Conservation (phyloP, 1,284 basidiomycete species). For the Apiotrichum gamsii region DNA sequence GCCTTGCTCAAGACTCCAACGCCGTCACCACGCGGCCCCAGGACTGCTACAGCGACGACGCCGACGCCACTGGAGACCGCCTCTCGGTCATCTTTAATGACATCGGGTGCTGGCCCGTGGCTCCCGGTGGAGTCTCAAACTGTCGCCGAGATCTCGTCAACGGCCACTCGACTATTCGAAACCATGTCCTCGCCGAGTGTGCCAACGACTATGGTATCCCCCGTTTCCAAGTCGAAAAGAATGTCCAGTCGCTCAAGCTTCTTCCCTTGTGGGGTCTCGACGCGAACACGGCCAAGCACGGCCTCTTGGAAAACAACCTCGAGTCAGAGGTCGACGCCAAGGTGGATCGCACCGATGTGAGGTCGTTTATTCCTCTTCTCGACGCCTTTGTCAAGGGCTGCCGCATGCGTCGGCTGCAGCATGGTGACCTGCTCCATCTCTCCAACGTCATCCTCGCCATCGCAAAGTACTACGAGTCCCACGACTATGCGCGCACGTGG, state of each 20-base stretch:
- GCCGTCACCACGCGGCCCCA: constrained; percentile 6
- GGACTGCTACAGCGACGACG: constrained; percentile 14
- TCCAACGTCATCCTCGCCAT: constrained; percentile 10
- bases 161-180: constrained; percentile 10
- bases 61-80: constrained; percentile 7
- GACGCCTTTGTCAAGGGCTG: constrained; percentile 11
- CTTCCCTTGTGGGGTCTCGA: constrained; percentile 14
- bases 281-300: constrained; percentile 8
- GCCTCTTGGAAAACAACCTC: constrained; percentile 9
- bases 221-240: constrained; percentile 13
- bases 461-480: constrained; percentile 10
- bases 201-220: constrained; percentile 15
- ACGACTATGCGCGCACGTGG: constrained; percentile 12
- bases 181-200: constrained; percentile 13
- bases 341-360: constrained; percentile 8
- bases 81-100: constrained; percentile 13
- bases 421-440: constrained; percentile 1
- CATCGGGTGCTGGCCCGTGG: constrained; percentile 11
- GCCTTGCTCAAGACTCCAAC: constrained; percentile 9
- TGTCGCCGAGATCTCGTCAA: constrained; percentile 15
- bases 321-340: constrained; percentile 13
- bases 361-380: constrained; percentile 7
- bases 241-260: constrained; percentile 9
- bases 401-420: constrained; percentile 3
- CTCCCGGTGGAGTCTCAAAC: constrained; percentile 12